Conservation (phyloP, 805 yeast genomes). For the Starmerella stigmatis region DNA sequence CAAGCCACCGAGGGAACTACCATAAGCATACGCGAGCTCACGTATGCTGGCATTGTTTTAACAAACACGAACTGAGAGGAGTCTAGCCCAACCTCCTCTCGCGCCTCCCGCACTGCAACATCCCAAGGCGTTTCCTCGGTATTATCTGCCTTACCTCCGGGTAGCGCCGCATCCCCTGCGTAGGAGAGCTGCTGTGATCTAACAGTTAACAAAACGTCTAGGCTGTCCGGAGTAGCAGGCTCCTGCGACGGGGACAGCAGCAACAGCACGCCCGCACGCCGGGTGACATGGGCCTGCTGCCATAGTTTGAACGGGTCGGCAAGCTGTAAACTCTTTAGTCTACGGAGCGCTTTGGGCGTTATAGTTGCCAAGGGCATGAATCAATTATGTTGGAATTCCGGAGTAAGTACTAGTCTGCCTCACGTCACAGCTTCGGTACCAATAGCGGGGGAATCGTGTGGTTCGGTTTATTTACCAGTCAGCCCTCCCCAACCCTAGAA, state of each 20-base stretch:
- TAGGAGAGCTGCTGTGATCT: constrained; percentile 62
- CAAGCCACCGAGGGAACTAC: constrained; percentile 59
- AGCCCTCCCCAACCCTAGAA: too few relatives aligned
- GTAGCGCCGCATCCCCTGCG: constrained; percentile 84
- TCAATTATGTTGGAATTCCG: too few relatives aligned
- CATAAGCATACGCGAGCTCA: constrained; percentile 70
- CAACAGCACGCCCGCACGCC: constrained; percentile 74
- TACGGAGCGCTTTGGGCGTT: constrained; percentile 1
- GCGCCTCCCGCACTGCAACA: constrained; percentile 72
- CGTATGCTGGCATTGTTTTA: constrained; percentile 60
- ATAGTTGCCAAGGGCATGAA: not conserved
- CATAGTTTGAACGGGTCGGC: constrained; percentile 31
- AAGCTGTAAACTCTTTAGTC: constrained; percentile 1
- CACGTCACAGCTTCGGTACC: too few relatives aligned
- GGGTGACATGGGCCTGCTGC: constrained; percentile 46
- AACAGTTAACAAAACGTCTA: constrained; percentile 68
- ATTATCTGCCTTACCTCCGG: constrained; percentile 84
- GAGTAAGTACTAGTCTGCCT: too few relatives aligned
- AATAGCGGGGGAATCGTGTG: too few relatives aligned
- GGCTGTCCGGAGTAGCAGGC: constrained; percentile 41
- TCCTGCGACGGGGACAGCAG: constrained; percentile 50
- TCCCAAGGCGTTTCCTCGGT: constrained; percentile 54
- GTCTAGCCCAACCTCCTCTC: constrained; percentile 74
- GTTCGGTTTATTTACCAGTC: not conserved
- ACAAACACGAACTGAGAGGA: constrained; percentile 52